phyloP scores from a whole-genome alignment of 345 rosid genomes.

The Citrus sp. region DNA sequence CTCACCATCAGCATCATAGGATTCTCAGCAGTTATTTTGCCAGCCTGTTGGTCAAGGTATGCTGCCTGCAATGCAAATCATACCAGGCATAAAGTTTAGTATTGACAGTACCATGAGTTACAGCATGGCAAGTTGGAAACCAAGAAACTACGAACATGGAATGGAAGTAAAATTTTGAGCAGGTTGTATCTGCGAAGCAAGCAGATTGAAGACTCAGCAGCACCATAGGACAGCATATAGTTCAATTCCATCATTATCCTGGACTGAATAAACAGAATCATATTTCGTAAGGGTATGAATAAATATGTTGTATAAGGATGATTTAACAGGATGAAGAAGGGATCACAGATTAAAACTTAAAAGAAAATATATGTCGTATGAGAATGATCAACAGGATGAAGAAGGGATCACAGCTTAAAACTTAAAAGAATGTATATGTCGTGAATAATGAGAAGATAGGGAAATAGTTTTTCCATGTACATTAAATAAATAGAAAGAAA shows the following conservation, averaged over 20 bases:
- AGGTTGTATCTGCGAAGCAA: constrained; percentile 79
- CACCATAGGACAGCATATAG: constrained; percentile 93
- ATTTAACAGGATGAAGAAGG: neutral
- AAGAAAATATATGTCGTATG: neutral
- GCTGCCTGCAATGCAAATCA: constrained; percentile 59
- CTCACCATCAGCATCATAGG: constrained; percentile 78
- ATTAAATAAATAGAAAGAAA: neutral
- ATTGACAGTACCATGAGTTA: neutral
- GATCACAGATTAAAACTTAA: neutral
- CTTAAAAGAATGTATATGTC: neutral
- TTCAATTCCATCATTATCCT: constrained; percentile 85
- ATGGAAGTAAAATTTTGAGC: constrained; percentile 69
- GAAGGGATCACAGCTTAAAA: neutral
- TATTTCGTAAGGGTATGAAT: constrained; percentile 10
- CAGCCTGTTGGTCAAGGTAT: constrained; percentile 51
- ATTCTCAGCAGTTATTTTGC: constrained; percentile 29
- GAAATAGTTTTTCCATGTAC: neutral
- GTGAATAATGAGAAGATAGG: neutral
- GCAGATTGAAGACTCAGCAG: constrained; percentile 68
- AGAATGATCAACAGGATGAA: neutral
- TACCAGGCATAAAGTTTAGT: constrained; percentile 15
- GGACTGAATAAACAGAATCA: constrained; percentile 44
- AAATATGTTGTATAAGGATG: neutral
- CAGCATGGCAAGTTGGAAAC: constrained; percentile 5
- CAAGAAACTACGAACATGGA: constrained; percentile 52